These are phyloP conservation scores for Annulohypoxylon nitens DNA, from an alignment of 495 filamentous ascomycete genomes.

Conservation along the genomic window DNA sequence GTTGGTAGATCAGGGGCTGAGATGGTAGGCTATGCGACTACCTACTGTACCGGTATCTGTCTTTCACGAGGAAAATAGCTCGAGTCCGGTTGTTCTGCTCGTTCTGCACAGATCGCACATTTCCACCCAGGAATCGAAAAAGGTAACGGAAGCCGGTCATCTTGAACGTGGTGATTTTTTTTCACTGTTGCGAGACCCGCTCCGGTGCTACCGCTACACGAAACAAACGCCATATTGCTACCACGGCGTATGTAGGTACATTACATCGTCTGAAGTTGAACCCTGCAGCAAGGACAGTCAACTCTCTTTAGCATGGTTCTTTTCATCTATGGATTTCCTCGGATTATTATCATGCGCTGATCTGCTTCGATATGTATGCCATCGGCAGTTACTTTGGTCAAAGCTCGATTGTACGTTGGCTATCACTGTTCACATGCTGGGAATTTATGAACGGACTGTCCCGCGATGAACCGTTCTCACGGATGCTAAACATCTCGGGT, in stretches of 20 bases:
- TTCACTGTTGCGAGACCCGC: slow-evolving; percentile 30
- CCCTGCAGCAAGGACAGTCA: slow-evolving; percentile 19
- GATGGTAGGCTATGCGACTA: slow-evolving; percentile 16
- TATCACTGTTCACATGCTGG: not conserved
- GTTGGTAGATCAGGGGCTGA: slow-evolving; percentile 36
- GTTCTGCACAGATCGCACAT: slow-evolving; percentile 11
- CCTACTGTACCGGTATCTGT: slow-evolving; percentile 23
- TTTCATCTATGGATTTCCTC: slow-evolving; percentile 12
- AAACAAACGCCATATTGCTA: slow-evolving; percentile 40
- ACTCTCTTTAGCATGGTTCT: slow-evolving; percentile 15
- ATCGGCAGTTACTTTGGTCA: slow-evolving; percentile 28
- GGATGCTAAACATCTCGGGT: slow-evolving; percentile 12
- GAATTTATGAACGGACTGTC: slow-evolving; percentile 29
- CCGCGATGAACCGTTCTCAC: slow-evolving; percentile 27
- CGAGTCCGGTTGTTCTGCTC: slow-evolving; percentile 18
- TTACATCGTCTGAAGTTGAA: slow-evolving; percentile 14
- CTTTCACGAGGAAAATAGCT: slow-evolving; percentile 2
- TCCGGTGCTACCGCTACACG: slow-evolving; percentile 38
- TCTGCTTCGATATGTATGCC: slow-evolving; percentile 14
- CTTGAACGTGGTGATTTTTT: slow-evolving; percentile 30
- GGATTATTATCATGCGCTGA: slow-evolving; percentile 5
- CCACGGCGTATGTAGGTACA: not conserved
- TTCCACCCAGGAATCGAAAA: slow-evolving; percentile 11
- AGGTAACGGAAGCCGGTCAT: slow-evolving; percentile 29
- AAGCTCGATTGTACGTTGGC: not conserved